Conservation (phyloP, 768 basidiomycete species). For the Lactarius hatsudake region DNA sequence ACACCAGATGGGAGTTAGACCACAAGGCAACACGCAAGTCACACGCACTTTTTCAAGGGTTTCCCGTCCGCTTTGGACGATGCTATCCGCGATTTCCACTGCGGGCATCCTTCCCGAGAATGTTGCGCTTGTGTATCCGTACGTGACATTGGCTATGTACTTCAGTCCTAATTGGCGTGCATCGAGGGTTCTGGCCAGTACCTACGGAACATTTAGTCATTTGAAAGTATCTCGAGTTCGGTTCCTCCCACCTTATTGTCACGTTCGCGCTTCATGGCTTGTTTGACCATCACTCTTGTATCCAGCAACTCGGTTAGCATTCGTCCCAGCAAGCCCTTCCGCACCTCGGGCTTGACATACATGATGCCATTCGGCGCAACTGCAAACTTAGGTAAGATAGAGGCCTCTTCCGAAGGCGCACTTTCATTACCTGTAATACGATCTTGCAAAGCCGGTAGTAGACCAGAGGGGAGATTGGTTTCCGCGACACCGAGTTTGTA, state of each 20-base stretch:
- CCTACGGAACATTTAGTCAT: conserved; percentile 42
- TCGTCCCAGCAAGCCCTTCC: conserved; percentile 81
- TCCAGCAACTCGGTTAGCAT: conserved; percentile 93
- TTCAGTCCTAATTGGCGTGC: conserved; percentile 93
- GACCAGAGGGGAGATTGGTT: conserved; percentile 61
- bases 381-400: conserved; percentile 33
- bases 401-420: neutral
- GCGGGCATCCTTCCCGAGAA: conserved; percentile 98
- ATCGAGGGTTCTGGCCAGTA: conserved; percentile 71
- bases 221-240: conserved; percentile 10
- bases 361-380: conserved; percentile 96
- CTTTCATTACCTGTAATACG: conserved; percentile 65
- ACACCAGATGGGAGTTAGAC: conserved; percentile 1
- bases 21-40: neutral
- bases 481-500: conserved; percentile 87
- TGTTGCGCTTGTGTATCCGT: conserved; percentile 93
- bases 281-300: conserved; percentile 97
- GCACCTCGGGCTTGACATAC: conserved; percentile 82
- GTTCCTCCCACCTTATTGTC: conserved; percentile 60
- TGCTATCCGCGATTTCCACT: conserved; percentile 96
- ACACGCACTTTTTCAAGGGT: conserved; percentile 81
- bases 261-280: conserved; percentile 83
- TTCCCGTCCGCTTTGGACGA: conserved; percentile 94
- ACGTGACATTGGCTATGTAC: conserved; percentile 91
- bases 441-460: conserved; percentile 66